Base-by-base conservation (phyloP, 345 rosid species). In the Odontarrhena argentea region DNA sequence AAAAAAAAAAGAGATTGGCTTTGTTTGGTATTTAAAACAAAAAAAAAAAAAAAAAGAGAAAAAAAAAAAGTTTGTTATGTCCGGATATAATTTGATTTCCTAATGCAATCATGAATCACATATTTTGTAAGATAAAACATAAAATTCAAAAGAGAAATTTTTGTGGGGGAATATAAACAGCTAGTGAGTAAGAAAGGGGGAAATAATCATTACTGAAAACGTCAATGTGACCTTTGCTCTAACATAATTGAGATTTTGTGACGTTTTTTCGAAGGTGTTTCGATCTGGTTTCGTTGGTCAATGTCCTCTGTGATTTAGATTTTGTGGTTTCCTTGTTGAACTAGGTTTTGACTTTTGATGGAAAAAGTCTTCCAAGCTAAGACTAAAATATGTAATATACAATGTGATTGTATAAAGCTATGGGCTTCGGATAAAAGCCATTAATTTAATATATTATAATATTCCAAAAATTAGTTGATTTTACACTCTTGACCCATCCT, bases 301-400 rank as follows among this genome's bases (percentile, higher is more conserved):
- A 55, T 5, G 32, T 22, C 54, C 38, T 13, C 8, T 9, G 32
- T 11, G 7, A 18, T 62, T 54, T 4, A 14, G 54, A 18, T 18
- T 18, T 18, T 18, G 22, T 18, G 22, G 22, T 18, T 18, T 42
- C n/a, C 58, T 55, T 71, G 8, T 71, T 30, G 0, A 3, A 56
- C 70, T 56, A 56, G 70, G 38, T 64, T 55, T 70, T 71, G 74
- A 70, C 55, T 52, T 53, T 53, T 69, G 3, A 45, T 45, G 43
- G 43, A 62, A 14, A 22, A 13, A 70, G 68, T 62, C 68, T 43
- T 52, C 12, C 22, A 18, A 18, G 22, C 1, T 18, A 18, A 18
- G 22, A 18, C 22, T 18, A 1, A 18, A 18, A 18, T 18, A 18
- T 18, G 22, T 18, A 44, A 1, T 30, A 28, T 40, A 6, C 7